Evolutionary conservation across 1,284 basidiomycete genomes (phyloP), one percentile per base, ranked within the genome.

Genomic region (Melampsora larici-populina): DNA sequence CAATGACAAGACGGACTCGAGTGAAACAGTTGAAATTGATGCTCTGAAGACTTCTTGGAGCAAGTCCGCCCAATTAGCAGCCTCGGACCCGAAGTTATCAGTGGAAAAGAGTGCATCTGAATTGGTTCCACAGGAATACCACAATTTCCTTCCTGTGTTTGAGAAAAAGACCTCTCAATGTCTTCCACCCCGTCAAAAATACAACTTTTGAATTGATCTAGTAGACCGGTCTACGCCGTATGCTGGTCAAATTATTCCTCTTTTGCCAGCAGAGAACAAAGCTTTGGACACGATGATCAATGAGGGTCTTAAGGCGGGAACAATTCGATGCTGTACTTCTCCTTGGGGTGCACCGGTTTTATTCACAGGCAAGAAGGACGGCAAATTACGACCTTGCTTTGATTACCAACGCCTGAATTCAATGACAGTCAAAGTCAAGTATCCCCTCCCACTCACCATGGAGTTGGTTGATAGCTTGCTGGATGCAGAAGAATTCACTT

Each of bases 311-410:
- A n/a, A 21, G n/a, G 33, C n/a, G 17, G 64, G 64, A 21, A 66
- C 64, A 29, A 66, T 66, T 31, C 21, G 26, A 21, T 11, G 64
- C 18, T 26, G n/a, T 7, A 66, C n/a, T 9, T 66, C 64, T 9
- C 64, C 64, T 26, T 66, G 64, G 64, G 64, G n/a, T 8, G 64
- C 64, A 8, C 26, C 64, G 5, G 64, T 66, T 21, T 82, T 88
- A 0, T 88, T 88, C 78, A 83, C 87, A 48, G 83, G 83, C 63
- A 87, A 87, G 80, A 87, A 87, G 80, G 84, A 66, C 33, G 64
- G n/a, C n/a, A n/a, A n/a, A n/a, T n/a, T n/a, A n/a, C n/a, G n/a
- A n/a, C n/a, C n/a, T n/a, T n/a, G n/a, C 64, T 66, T 66, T 66
- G 64, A 66, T 31, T 66, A 66, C 33, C 29, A 33, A 13, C 4